These are phyloP conservation scores for Hypoxylon intermedium DNA, from an alignment of 495 filamentous ascomycete species.

Conservation along the genomic window DNA sequence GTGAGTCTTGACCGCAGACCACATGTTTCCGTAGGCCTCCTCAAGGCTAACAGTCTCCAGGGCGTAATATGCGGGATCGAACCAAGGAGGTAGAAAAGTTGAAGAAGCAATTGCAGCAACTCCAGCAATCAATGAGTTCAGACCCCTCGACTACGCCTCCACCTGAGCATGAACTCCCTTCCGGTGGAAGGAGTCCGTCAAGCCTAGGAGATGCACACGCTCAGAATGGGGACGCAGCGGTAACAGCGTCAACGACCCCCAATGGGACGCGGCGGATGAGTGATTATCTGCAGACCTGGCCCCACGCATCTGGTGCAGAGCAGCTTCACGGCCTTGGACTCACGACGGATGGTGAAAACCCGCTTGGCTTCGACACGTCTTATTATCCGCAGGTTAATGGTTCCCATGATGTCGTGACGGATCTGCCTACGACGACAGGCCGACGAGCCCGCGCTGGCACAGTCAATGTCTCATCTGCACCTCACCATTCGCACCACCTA, in stretches of 20 bases:
- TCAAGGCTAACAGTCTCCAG: slow-evolving; percentile 27
- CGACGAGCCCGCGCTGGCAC: slow-evolving; percentile 38
- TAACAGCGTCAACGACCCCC: slow-evolving; percentile 26
- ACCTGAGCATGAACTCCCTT: slow-evolving; percentile 41
- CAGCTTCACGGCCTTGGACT: slow-evolving; percentile 37
- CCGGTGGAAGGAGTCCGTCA: slow-evolving; percentile 38
- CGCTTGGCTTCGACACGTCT: slow-evolving; percentile 38
- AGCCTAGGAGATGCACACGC: slow-evolving; percentile 35
- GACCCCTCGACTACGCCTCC: slow-evolving; percentile 39
- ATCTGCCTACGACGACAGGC: slow-evolving; percentile 25
- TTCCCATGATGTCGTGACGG: slow-evolving; percentile 39
- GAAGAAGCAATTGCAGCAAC: slow-evolving; percentile 44
- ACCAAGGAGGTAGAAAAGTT: slow-evolving; percentile 45
- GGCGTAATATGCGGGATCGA: slow-evolving; percentile 44
- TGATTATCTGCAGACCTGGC: slow-evolving; percentile 40
- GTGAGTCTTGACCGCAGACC: slow-evolving; percentile 29
- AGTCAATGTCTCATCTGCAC: slow-evolving; percentile 17
- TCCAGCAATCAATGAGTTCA: slow-evolving; percentile 38
- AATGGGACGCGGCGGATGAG: slow-evolving; percentile 37
- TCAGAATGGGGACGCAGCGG: slow-evolving; percentile 28
- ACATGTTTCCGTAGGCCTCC: background rate
- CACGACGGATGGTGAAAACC: slow-evolving; percentile 36
- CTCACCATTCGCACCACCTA: slow-evolving; percentile 30
- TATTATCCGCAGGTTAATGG: slow-evolving; percentile 36
- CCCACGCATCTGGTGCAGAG: slow-evolving; percentile 32